These are phyloP conservation scores for Neopestalotiopsis clavispora DNA, from an alignment of 2,329 filamentous ascomycete genomes.

Conservation along the genomic window DNA sequence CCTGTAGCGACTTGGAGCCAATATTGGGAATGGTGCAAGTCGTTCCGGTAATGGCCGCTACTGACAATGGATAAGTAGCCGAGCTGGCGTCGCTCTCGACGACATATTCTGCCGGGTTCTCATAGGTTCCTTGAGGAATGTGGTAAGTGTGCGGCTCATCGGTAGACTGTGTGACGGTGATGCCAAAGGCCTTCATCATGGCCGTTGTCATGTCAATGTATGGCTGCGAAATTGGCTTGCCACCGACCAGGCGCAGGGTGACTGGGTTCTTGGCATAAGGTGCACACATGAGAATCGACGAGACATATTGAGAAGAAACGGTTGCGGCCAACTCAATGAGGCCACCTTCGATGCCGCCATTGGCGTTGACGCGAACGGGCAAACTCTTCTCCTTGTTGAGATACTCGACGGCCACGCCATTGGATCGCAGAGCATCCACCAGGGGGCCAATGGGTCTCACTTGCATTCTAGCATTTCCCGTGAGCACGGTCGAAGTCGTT, in stretches of 20 bases:
- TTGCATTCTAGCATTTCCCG: slow-evolving; percentile 96
- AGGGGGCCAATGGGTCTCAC: slow-evolving; percentile 90
- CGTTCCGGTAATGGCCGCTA: slow-evolving; percentile 94
- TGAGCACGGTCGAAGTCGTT: slow-evolving; percentile 76
- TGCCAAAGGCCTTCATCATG: slow-evolving; percentile 95
- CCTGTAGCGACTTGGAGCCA: slow-evolving; percentile 87
- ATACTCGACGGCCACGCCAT: slow-evolving; percentile 88
- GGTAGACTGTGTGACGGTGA: slow-evolving; percentile 76
- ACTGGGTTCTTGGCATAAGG: slow-evolving; percentile 96
- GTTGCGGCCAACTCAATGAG: slow-evolving; percentile 92
- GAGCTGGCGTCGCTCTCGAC: slow-evolving; percentile 98
- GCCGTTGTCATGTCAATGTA: slow-evolving; percentile 99
- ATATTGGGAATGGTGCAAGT: slow-evolving; percentile 97
- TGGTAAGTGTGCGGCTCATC: slow-evolving; percentile 90
- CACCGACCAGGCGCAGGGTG: slow-evolving; percentile 88
- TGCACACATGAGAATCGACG: slow-evolving; percentile 93
- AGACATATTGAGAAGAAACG: slow-evolving; percentile 98
- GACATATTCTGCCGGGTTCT: slow-evolving; percentile 83
- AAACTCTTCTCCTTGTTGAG: slow-evolving; percentile 83
- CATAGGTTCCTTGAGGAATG: slow-evolving; percentile 84
- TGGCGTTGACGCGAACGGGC: slow-evolving; percentile 81
- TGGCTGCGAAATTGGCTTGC: slow-evolving; percentile 93
- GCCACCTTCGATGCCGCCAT: slow-evolving; percentile 82
- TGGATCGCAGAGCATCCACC: slow-evolving; percentile 85
- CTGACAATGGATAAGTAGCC: slow-evolving; percentile 91